These are phyloP conservation scores for Colletotrichum orbiculare DNA, from an alignment of 2,329 filamentous ascomycete genomes.

Conservation along the genomic window DNA sequence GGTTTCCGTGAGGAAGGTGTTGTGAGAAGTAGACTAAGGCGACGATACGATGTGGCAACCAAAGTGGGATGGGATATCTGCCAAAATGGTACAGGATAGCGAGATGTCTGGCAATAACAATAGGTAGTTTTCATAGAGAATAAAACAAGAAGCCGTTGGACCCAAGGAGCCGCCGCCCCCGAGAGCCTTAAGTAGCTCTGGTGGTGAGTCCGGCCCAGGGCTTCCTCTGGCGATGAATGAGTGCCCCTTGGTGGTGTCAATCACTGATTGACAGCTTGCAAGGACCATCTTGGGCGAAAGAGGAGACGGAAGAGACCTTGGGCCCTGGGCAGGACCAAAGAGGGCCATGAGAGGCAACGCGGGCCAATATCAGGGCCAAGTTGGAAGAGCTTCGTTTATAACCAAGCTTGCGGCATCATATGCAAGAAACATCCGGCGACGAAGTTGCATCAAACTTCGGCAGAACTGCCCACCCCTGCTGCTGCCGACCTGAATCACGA, in stretches of 20 bases:
- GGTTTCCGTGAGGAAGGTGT: constrained; percentile 40
- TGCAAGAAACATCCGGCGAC: constrained; percentile 46
- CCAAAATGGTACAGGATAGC: constrained; percentile 20
- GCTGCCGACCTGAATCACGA: constrained; percentile 16
- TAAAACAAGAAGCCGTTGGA: constrained; percentile 9
- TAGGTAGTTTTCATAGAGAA: constrained; percentile 15
- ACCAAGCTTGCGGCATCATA: constrained; percentile 50
- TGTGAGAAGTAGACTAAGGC: constrained; percentile 13
- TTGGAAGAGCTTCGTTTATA: constrained; percentile 30
- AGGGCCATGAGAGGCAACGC: constrained; percentile 23
- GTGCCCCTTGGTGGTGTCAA: constrained; percentile 36
- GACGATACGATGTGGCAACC: constrained; percentile 9
- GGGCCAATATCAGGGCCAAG: constrained; percentile 44
- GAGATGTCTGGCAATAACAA: constrained; percentile 9
- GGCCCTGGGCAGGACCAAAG: constrained; percentile 28
- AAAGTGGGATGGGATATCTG: constrained; percentile 2
- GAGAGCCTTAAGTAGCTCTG: constrained; percentile 34
- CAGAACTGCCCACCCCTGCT: constrained; percentile 40
- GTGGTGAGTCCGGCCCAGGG: constrained; percentile 13
- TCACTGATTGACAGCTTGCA: constrained; percentile 35
- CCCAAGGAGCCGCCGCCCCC: constrained; percentile 18
- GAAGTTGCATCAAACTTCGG: constrained; percentile 44
- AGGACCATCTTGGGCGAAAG: constrained; percentile 32
- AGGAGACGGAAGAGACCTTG: constrained; percentile 30
- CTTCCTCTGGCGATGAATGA: constrained; percentile 18